A percentile compares a stretch with the other conserved stretches of the same genome.
Evolutionary conservation across 768 basidiomycete genomes (phyloP).

Genomic region (Psilocybe cubensis): DNA sequence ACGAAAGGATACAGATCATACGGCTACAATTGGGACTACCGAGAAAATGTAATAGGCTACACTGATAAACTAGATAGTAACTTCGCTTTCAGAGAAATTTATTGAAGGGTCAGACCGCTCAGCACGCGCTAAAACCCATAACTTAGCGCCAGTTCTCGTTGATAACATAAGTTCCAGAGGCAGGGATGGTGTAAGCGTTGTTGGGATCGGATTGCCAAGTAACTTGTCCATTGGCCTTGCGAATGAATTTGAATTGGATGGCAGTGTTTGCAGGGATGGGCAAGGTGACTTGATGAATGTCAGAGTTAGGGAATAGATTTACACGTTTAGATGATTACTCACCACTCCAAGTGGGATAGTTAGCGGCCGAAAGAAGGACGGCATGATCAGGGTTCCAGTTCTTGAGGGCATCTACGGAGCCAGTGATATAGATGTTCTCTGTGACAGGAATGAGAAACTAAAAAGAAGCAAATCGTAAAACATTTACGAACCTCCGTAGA

Average conservation of each 20-base stretch:
- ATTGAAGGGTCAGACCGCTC: too few relatives aligned
- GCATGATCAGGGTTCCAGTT: slow-evolving; percentile 66
- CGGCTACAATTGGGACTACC: neutral
- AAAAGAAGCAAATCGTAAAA: neutral
- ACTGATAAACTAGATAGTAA: neutral
- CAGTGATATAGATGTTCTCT: slow-evolving; percentile 75
- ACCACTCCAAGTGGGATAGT: slow-evolving; percentile 76
- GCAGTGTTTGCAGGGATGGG: slow-evolving; percentile 54
- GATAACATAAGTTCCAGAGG: slow-evolving; percentile 41
- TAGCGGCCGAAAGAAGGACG: slow-evolving; percentile 51
- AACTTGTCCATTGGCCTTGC: slow-evolving; percentile 54
- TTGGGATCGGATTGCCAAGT: slow-evolving; percentile 80
- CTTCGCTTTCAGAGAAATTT: too few relatives aligned
- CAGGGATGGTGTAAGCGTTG: slow-evolving; percentile 51
- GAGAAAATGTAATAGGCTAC: neutral
- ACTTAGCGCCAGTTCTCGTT: slow-evolving; percentile 48
- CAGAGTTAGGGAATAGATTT: neutral
- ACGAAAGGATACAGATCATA: neutral
- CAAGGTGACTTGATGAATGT: slow-evolving; percentile 54
- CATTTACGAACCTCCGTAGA: slow-evolving; percentile 54
- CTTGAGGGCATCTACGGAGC: slow-evolving; percentile 56
- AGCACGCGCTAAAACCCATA: too few relatives aligned
- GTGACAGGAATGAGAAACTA: neutral
- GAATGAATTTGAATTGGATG: slow-evolving; percentile 76
- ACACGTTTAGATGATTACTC: slow-evolving; percentile 25